Base-by-base conservation (phyloP, 2,329 filamentous ascomycete genomes). In the Albifimbria verrucaria region DNA sequence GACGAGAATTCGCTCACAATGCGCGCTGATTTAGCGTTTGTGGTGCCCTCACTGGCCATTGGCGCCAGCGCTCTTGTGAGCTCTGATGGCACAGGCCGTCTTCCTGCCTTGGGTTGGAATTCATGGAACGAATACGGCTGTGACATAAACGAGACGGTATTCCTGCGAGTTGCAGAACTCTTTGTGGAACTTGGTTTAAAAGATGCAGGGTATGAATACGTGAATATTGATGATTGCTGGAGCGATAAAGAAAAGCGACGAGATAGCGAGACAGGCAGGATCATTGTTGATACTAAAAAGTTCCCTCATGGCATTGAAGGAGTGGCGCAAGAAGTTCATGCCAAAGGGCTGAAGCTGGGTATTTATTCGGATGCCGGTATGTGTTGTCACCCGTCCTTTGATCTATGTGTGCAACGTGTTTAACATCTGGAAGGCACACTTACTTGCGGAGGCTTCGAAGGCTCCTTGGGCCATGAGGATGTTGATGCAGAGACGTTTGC, bases 281-380 rank as follows among this genome's bases (percentile, higher is more conserved):
- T 48, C 25, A 48, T 48, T 21, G 23, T 26, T 6, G 46, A 48
- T 26, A 28, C 24, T 9, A 25, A n/a, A 24, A 48, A 48, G 46
- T 88, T 87, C 54, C 84, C 85, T 0, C 68, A 75, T 18, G 85
- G 84, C 0, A 83, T 88, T 55, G 72, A 72, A 9, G 74, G 77
- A 1, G 65, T 80, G 1, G 82, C 81, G 2, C 67, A 78, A 23
- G 62, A 78, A 52, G 73, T 87, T 21, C 84, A 87, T 55, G 67
- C 59, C 2, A 60, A 83, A 55, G 82, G 81, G 2, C 61, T 88
- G 44, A 87, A 87, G 62, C 68, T 86, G 10, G 85, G 85, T 1
- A 85, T 88, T 53, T 88, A 88, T 61, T 78, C 78, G 58, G 78
- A 77, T 62, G 46, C 46, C 1, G 79, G 80, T 42, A 71, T 53